These are phyloP conservation scores for Diophrys appendiculata DNA, from an alignment of 73 alveolate genomes.

Conservation along the genomic window DNA sequence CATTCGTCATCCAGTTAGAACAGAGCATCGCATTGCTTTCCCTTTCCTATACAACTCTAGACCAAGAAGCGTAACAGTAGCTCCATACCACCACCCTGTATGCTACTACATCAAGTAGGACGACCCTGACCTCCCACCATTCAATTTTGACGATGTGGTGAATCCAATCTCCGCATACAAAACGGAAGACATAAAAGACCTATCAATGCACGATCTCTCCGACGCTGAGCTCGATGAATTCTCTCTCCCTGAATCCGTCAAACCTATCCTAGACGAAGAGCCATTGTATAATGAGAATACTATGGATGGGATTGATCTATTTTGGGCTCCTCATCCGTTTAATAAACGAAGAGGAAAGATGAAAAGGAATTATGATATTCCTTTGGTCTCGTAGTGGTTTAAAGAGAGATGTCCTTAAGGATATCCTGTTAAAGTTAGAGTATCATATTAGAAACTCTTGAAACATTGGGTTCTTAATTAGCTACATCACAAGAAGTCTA, in stretches of 20 bases:
- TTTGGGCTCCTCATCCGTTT: conserved; percentile 99
- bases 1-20: conserved; percentile 96
- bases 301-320: conserved; percentile 88
- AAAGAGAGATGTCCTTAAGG: conserved; percentile 98
- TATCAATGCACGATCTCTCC: conserved; percentile 62
- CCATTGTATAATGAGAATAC: conserved; percentile 96
- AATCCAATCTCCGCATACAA: conserved; percentile 98
- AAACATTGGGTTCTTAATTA: conserved; percentile 98
- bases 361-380: conserved; percentile 98
- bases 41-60: conserved; percentile 99
- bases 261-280: conserved; percentile 87
- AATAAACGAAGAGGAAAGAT: conserved; percentile 98
- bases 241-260: conserved; percentile 61
- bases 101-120: conserved; percentile 87
- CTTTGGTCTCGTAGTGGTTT: conserved; percentile 98
- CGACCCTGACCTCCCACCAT: conserved; percentile 91
- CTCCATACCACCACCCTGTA: conserved; percentile 97
- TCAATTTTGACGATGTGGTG: conserved; percentile 96
- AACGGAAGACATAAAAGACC: conserved; percentile 63
- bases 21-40: conserved; percentile 99
- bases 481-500: conserved; percentile 96
- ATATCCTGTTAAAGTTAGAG: conserved; percentile 99
- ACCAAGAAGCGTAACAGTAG: conserved; percentile 98
- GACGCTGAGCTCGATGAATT: conserved; percentile 77
- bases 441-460: conserved; percentile 97